Evolutionary conservation across 441 rosid genomes (phyloP).

Genomic region (Mallotus japonicus): DNA sequence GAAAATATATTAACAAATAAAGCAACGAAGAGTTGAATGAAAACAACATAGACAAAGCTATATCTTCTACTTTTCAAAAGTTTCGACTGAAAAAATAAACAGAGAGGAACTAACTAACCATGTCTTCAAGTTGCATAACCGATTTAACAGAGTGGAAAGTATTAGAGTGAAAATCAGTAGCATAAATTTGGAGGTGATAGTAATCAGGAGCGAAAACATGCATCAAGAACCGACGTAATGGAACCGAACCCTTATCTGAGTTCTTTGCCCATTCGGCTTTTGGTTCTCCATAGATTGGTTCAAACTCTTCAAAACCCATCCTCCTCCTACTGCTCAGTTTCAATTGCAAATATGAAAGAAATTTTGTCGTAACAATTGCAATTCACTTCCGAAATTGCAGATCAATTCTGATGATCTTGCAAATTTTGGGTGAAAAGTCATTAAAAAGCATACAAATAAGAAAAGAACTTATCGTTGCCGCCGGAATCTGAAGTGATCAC

Average conservation of each 20-base stretch:
- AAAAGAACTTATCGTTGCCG: no score
- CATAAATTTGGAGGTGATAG: slow-evolving; percentile 50
- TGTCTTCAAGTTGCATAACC: slow-evolving; percentile 67
- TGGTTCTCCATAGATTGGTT: slow-evolving; percentile 64
- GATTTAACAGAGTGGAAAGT: slow-evolving; percentile 69
- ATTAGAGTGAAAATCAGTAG: slow-evolving; percentile 57
- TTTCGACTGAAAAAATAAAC: not conserved
- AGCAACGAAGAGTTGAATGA: no score
- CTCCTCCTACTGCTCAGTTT: no score
- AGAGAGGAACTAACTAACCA: slow-evolving; percentile 34
- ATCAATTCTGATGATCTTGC: no score
- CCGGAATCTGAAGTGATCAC: no score
- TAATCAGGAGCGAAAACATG: slow-evolving; percentile 66
- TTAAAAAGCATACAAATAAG: no score
- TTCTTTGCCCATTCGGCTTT: slow-evolving; percentile 46
- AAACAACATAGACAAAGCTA: no score
- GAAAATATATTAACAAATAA: not conserved
- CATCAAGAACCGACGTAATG: slow-evolving; percentile 54
- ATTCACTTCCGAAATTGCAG: no score
- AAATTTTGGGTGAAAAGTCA: no score
- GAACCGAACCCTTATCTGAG: slow-evolving; percentile 30
- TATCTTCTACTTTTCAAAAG: no score
- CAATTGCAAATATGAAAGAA: no score
- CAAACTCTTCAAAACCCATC: slow-evolving; percentile 48
- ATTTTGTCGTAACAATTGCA: no score